phyloP scores from a whole-genome alignment of 106 monocot species.

The Phalaenopsis aphrodite region DNA sequence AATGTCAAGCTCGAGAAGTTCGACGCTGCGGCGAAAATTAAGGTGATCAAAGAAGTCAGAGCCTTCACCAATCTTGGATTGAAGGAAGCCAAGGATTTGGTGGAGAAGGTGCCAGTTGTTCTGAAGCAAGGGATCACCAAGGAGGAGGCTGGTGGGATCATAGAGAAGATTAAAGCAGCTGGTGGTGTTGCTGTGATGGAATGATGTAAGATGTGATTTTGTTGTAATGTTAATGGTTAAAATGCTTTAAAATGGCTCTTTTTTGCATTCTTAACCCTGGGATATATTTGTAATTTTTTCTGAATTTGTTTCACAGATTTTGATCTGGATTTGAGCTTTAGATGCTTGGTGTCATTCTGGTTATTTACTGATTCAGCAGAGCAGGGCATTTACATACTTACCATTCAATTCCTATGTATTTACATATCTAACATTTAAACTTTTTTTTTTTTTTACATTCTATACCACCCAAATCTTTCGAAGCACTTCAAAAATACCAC shows the following conservation, averaged over 20 bases:
- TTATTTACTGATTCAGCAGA: too few species aligned
- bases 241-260: not conserved
- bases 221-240: too few species aligned
- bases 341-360: too few species aligned
- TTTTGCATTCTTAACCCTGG: not conserved
- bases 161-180: slow-evolving; percentile 89
- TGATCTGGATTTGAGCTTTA: too few species aligned
- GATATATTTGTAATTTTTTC: too few species aligned
- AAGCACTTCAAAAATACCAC: too few species aligned
- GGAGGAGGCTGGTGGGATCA: slow-evolving; percentile 74
- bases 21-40: slow-evolving; percentile 80
- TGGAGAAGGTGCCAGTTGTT: slow-evolving; percentile 72
- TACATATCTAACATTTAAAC: too few species aligned
- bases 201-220: slow-evolving; percentile 12
- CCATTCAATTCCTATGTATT: too few species aligned
- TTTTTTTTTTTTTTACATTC: too few species aligned
- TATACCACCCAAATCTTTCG: too few species aligned
- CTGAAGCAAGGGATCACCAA: slow-evolving; percentile 87
- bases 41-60: slow-evolving; percentile 95
- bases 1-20: slow-evolving; percentile 92
- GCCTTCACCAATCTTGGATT: slow-evolving; percentile 76
- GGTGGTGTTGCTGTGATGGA: slow-evolving; percentile 95
- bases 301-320: too few species aligned
- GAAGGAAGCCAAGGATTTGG: slow-evolving; percentile 95
- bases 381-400: too few species aligned